phyloP scores from a whole-genome alignment of 805 yeast species.

The Cyberlindnera subsufficiens region DNA sequence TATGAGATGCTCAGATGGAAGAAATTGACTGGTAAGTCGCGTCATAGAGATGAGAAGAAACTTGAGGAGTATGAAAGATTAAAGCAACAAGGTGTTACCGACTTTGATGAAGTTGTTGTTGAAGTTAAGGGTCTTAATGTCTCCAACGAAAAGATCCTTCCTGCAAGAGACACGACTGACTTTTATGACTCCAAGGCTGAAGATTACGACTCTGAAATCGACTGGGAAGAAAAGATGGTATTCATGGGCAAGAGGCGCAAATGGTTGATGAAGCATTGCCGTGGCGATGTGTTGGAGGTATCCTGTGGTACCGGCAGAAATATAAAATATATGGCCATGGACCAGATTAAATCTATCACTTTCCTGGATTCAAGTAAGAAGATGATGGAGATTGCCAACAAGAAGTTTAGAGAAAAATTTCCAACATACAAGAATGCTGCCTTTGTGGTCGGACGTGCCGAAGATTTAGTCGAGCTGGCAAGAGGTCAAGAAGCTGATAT shows the following conservation, averaged over 20 bases:
- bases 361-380: slow-evolving; percentile 78
- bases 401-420: slow-evolving; percentile 62
- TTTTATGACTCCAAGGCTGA: slow-evolving; percentile 75
- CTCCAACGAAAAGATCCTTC: slow-evolving; percentile 40
- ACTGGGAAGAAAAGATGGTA: slow-evolving; percentile 42
- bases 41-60: slow-evolving; percentile 60
- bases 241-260: slow-evolving; percentile 56
- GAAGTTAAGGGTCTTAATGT: slow-evolving; percentile 28
- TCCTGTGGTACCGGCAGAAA: slow-evolving; percentile 97
- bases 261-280: slow-evolving; percentile 70
- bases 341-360: slow-evolving; percentile 64
- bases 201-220: slow-evolving; percentile 75
- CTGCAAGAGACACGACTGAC: slow-evolving; percentile 74
- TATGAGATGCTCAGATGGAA: slow-evolving; percentile 60
- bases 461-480: slow-evolving; percentile 62
- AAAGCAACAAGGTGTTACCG: slow-evolving; percentile 29
- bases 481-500: slow-evolving; percentile 21
- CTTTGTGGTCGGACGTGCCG: slow-evolving; percentile 88
- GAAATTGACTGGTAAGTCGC: slow-evolving; percentile 50
- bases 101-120: slow-evolving; percentile 27
- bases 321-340: slow-evolving; percentile 62
- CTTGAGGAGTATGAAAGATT: slow-evolving; percentile 54
- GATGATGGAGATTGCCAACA: slow-evolving; percentile 78
- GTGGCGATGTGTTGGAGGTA: slow-evolving; percentile 90
- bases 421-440: slow-evolving; percentile 71